Evolutionary conservation across 2,329 filamentous ascomycete species (phyloP).

Genomic region (Anthostomella pinea): DNA sequence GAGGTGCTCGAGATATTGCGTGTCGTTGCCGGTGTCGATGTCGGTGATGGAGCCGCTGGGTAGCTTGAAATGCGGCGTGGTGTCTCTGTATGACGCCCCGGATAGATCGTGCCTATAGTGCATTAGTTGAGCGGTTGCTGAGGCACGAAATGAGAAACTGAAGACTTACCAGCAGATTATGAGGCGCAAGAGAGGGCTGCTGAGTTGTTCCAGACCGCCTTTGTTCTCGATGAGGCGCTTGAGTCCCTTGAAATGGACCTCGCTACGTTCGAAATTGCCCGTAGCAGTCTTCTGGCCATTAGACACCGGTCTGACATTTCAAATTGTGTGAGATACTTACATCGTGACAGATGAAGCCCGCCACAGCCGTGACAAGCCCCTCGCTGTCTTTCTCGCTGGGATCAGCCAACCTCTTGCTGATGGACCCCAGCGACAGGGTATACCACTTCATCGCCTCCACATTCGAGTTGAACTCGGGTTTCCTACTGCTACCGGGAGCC

Average conservation of each 20-base stretch:
- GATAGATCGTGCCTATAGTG: slow-evolving; percentile 24
- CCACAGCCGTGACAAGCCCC: slow-evolving; percentile 25
- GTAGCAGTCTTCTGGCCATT: slow-evolving; percentile 13
- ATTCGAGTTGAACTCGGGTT: slow-evolving; percentile 16
- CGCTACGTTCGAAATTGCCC: slow-evolving; percentile 26
- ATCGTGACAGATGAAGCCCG: slow-evolving; percentile 28
- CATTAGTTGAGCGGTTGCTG: not conserved
- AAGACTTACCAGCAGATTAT: slow-evolving; percentile 27
- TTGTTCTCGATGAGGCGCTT: slow-evolving; percentile 23
- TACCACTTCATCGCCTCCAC: slow-evolving; percentile 28
- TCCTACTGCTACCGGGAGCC: slow-evolving; percentile 9
- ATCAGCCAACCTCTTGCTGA: slow-evolving; percentile 21
- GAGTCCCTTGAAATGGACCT: slow-evolving; percentile 25
- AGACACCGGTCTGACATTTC: not conserved
- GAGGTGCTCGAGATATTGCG: slow-evolving; percentile 18
- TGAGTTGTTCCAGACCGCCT: slow-evolving; percentile 23
- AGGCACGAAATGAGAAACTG: too few species aligned
- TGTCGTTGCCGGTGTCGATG: slow-evolving; percentile 19
- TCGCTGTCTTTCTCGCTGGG: slow-evolving; percentile 16
- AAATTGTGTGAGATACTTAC: slow-evolving; percentile 8
- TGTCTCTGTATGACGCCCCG: slow-evolving; percentile 25
- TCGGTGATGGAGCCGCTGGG: slow-evolving; percentile 17
- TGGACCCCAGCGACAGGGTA: slow-evolving; percentile 22
- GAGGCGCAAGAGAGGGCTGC: slow-evolving; percentile 20
- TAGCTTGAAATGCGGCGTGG: slow-evolving; percentile 19